Conservation (phyloP, 2,329 filamentous ascomycete genomes). For the Periconia sp. region DNA sequence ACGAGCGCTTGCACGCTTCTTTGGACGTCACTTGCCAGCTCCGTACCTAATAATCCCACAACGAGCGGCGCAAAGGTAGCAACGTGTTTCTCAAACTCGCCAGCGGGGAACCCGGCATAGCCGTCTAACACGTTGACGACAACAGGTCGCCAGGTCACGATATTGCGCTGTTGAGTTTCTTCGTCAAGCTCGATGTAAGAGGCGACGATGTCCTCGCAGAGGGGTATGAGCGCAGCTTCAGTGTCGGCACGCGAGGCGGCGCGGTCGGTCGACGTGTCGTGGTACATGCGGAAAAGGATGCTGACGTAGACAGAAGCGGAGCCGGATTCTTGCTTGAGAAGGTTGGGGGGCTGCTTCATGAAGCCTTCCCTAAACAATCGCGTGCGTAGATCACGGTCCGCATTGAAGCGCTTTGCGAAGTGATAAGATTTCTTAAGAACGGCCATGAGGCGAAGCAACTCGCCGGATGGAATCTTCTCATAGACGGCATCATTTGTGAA, state of each 20-base stretch:
- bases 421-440: constrained; percentile 95
- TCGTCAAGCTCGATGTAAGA: constrained; percentile 88
- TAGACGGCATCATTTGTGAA: constrained; percentile 98
- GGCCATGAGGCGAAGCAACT: constrained; percentile 90
- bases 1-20: constrained; percentile 78
- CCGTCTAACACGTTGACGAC: constrained; percentile 97
- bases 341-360: constrained; percentile 98
- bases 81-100: constrained; percentile 81
- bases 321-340: constrained; percentile 95
- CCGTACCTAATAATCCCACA: constrained; percentile 81
- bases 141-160: constrained; percentile 94
- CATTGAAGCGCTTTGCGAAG: constrained; percentile 97
- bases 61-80: constrained; percentile 84
- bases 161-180: constrained; percentile 95
- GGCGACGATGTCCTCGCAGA: constrained; percentile 92
- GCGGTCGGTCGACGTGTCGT: constrained; percentile 83
- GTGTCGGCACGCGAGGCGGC: constrained; percentile 80
- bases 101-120: constrained; percentile 80
- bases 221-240: constrained; percentile 87
- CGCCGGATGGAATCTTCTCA: constrained; percentile 84
- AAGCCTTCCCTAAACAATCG: constrained; percentile 96
- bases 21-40: constrained; percentile 80
- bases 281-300: constrained; percentile 97
- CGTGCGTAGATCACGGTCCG: constrained; percentile 94
- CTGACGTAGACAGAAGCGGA: constrained; percentile 93